A percentile compares a stretch with the other conserved stretches of the same genome.
Conservation (phyloP, 805 yeast genomes). For the Candida alai region DNA sequence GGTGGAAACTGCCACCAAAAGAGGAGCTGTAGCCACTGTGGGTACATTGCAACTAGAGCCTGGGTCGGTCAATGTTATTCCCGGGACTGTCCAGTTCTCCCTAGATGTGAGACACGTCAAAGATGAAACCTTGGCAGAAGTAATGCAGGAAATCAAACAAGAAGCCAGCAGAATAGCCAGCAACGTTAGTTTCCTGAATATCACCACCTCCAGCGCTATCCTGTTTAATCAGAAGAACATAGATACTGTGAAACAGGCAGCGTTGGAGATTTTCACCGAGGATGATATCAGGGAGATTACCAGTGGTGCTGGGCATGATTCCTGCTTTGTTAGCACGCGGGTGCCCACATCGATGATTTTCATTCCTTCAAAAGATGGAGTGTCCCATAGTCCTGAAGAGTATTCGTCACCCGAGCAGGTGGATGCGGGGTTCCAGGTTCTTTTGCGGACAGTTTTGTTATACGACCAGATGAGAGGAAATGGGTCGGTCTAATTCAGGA, state of each 20-base stretch:
- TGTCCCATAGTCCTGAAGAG: slow-evolving; percentile 65
- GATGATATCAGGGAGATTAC: slow-evolving; percentile 43
- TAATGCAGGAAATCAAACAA: slow-evolving; percentile 35
- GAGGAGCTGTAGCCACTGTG: slow-evolving; percentile 53
- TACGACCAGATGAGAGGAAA: slow-evolving; percentile 22
- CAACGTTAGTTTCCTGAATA: slow-evolving; percentile 37
- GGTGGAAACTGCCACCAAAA: slow-evolving; percentile 49
- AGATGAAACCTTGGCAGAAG: slow-evolving; percentile 38
- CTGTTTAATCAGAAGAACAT: slow-evolving; percentile 52
- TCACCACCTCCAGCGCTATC: slow-evolving; percentile 53
- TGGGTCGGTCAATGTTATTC: slow-evolving; percentile 64
- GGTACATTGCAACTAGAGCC: slow-evolving; percentile 59
- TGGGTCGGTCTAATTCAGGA: slow-evolving; percentile 1
- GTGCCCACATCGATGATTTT: slow-evolving; percentile 75
- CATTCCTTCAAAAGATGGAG: slow-evolving; percentile 64
- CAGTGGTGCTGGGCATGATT: slow-evolving; percentile 76
- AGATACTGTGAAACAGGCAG: slow-evolving; percentile 49
- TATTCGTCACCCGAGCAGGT: slow-evolving; percentile 62
- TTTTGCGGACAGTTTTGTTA: slow-evolving; percentile 43
- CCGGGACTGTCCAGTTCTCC: slow-evolving; percentile 55
- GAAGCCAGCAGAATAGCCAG: slow-evolving; percentile 35
- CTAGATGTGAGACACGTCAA: slow-evolving; percentile 56
- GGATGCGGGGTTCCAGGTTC: slow-evolving; percentile 54
- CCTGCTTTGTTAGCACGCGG: slow-evolving; percentile 51
- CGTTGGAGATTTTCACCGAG: slow-evolving; percentile 46